These are phyloP conservation scores for Dittrichia graveolens DNA, from an alignment of 129 eudicot genomes.

Conservation along the genomic window DNA sequence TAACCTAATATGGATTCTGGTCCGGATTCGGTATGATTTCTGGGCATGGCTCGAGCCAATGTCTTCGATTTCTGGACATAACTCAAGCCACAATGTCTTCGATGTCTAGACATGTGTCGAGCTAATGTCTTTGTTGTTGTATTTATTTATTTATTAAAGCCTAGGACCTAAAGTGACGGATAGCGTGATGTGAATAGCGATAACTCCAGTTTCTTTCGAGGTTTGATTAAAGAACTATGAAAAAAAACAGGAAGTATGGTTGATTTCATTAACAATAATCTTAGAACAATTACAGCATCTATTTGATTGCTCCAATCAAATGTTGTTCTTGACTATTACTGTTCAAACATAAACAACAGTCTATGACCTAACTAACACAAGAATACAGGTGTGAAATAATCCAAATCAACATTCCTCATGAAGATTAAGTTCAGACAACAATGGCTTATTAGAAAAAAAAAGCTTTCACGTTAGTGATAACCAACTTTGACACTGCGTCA, in stretches of 20 bases:
- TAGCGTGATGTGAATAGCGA: too few species aligned
- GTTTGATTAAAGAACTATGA: too few species aligned
- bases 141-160: too few species aligned
- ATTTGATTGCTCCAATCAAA: conserved; percentile 1
- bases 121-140: too few species aligned
- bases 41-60: too few species aligned
- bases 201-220: too few species aligned
- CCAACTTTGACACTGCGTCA: conserved; percentile 32
- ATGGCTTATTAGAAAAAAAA: conserved; percentile 61
- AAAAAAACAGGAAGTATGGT: too few species aligned
- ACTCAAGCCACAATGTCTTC: too few species aligned
- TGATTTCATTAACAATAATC: too few species aligned
- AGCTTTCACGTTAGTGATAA: conserved; percentile 49
- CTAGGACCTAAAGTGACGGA: too few species aligned
- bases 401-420: conserved; percentile 20
- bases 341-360: conserved; percentile 11
- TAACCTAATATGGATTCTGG: neutral
- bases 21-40: neutral
- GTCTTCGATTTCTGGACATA: too few species aligned
- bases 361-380: neutral
- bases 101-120: too few species aligned
- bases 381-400: neutral
- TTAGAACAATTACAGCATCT: neutral
- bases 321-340: neutral
- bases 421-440: conserved; percentile 49